Conservation (phyloP, 257 asterid species). For the Rehmannia glutinosa region DNA sequence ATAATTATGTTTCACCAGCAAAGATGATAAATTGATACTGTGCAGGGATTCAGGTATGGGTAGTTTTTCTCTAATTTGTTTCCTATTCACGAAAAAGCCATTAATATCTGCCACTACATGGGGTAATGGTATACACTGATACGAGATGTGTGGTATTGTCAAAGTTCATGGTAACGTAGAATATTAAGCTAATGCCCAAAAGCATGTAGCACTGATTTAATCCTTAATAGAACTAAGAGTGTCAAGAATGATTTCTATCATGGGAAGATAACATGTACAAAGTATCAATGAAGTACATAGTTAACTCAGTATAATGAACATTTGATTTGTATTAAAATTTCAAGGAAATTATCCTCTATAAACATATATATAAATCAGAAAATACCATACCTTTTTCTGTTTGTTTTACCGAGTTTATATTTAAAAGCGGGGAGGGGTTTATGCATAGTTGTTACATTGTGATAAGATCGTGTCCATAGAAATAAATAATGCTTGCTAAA, state of each 20-base stretch:
- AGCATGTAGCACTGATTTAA: not conserved
- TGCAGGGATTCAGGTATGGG: slow-evolving; percentile 16
- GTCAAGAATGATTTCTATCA: not conserved
- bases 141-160: not conserved
- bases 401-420: not conserved
- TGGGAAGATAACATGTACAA: too few relatives aligned
- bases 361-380: too few relatives aligned
- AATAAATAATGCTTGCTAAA: not conserved
- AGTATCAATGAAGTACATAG: too few relatives aligned
- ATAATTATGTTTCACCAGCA: slow-evolving; percentile 16
- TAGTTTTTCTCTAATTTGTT: slow-evolving; percentile 13
- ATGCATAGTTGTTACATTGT: too few relatives aligned
- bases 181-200: not conserved
- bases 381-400: not conserved
- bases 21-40: slow-evolving; percentile 1
- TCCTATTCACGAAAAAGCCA: slow-evolving; percentile 1
- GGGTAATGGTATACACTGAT: not conserved
- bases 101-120: not conserved
- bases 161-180: not conserved
- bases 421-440: not conserved
- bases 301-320: too few relatives aligned
- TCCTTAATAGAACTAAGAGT: not conserved
- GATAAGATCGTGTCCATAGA: too few relatives aligned
- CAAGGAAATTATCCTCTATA: not conserved
- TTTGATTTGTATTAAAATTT: not conserved